A percentile compares a stretch with the other conserved stretches of the same genome.
Conservation (phyloP, 176 grass and related monocot species). For the Bromus sterilis region DNA sequence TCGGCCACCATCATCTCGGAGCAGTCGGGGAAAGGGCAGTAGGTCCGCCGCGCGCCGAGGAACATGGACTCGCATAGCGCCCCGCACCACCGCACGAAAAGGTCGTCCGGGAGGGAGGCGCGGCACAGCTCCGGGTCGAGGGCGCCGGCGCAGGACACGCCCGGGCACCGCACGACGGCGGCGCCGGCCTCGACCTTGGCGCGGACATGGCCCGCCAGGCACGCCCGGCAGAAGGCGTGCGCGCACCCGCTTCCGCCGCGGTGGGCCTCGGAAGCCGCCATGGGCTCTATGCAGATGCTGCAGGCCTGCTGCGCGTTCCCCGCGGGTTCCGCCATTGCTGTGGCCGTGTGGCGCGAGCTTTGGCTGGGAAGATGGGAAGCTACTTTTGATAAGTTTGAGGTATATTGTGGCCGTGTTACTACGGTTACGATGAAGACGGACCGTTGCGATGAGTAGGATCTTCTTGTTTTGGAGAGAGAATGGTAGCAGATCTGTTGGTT, state of each 20-base stretch:
- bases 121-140: constrained; percentile 35
- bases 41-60: constrained; percentile 22
- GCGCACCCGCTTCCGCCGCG: constrained; percentile 22
- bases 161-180: constrained; percentile 32
- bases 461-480: neutral
- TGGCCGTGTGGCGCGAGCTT: neutral
- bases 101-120: neutral
- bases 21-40: constrained; percentile 70
- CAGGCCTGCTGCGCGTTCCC: neutral
- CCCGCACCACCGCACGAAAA: constrained; percentile 49
- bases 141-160: constrained; percentile 27
- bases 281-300: constrained; percentile 66
- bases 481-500: neutral
- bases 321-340: neutral
- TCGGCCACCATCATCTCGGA: constrained; percentile 58
- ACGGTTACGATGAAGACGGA: neutral
- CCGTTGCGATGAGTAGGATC: neutral
- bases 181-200: constrained; percentile 46
- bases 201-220: constrained; percentile 44
- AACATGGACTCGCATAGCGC: constrained; percentile 44
- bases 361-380: neutral
- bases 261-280: constrained; percentile 8
- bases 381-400: neutral
- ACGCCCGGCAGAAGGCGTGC: constrained; percentile 56
- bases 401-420: neutral